Conservation (phyloP, 2,329 filamentous ascomycete genomes). For the Fusarium sp. region DNA sequence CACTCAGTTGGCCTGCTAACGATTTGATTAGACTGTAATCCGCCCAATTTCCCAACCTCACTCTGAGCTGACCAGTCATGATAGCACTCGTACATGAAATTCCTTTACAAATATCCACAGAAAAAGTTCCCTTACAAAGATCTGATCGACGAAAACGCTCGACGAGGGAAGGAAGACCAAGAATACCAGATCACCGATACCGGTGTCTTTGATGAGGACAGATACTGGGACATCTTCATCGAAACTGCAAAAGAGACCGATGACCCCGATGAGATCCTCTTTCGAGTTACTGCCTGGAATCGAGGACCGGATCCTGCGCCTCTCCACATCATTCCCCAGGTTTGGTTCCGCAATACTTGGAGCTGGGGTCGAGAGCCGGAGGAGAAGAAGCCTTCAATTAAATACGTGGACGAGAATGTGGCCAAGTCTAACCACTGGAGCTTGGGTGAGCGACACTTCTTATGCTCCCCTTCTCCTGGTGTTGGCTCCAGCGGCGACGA, state of each 20-base stretch:
- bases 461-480: constrained; percentile 90
- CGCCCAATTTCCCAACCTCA: neutral
- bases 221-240: constrained; percentile 97
- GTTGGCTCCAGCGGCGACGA: constrained; percentile 82
- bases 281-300: constrained; percentile 96
- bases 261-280: constrained; percentile 89
- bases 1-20: constrained; percentile 34
- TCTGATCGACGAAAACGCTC: constrained; percentile 83
- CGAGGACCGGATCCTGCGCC: constrained; percentile 89
- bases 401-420: constrained; percentile 70
- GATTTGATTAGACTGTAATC: constrained; percentile 55
- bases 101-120: constrained; percentile 97
- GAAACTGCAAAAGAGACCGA: constrained; percentile 95
- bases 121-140: constrained; percentile 91
- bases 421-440: constrained; percentile 81
- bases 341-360: constrained; percentile 99
- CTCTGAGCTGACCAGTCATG: constrained; percentile 21
- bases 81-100: constrained; percentile 98
- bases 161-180: constrained; percentile 76
- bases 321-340: constrained; percentile 90
- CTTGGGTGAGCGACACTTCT: constrained; percentile 83
- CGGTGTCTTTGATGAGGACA: constrained; percentile 84
- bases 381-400: constrained; percentile 83
- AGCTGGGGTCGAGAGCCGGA: constrained; percentile 84
- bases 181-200: constrained; percentile 96